phyloP scores from a whole-genome alignment of 2,329 filamentous ascomycete genomes.

The Exophiala phaeomuriformis region DNA sequence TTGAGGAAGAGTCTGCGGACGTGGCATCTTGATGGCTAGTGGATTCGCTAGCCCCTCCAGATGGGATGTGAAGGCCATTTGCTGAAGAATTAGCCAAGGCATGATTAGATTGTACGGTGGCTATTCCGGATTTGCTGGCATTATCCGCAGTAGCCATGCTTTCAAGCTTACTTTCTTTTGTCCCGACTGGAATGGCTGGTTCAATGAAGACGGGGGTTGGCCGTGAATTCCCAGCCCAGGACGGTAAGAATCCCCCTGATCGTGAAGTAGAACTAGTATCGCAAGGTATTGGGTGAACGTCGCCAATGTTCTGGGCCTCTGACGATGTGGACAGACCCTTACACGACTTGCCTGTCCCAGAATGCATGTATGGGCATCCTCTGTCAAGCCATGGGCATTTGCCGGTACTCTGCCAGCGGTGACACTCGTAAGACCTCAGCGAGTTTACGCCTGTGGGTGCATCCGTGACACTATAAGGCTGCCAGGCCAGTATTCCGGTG shows the following conservation, averaged over 20 bases:
- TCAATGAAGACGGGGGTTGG: background rate
- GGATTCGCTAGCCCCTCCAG: background rate
- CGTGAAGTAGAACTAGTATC: background rate
- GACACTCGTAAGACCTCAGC: conserved; percentile 10
- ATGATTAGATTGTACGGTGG: background rate
- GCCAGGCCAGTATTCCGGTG: conserved; percentile 16
- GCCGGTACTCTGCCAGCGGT: conserved; percentile 3
- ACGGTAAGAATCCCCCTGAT: background rate
- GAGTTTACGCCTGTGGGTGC: conserved; percentile 2
- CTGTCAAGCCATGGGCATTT: background rate
- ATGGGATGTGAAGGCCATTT: background rate
- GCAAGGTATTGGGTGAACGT: background rate
- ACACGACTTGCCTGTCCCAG: background rate
- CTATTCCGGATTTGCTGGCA: background rate
- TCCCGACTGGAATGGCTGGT: background rate
- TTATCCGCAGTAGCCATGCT: background rate
- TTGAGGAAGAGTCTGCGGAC: background rate
- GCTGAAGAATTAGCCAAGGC: background rate
- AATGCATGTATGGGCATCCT: conserved; percentile 10
- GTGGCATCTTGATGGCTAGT: background rate
- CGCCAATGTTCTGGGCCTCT: background rate
- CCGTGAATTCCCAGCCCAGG: conserved; percentile 1
- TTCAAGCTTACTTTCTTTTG: background rate
- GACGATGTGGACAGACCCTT: background rate
- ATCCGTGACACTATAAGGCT: conserved; percentile 1